Base-by-base conservation (phyloP, 208 protist genomes). In the Strigomonas oncopelti region DNA sequence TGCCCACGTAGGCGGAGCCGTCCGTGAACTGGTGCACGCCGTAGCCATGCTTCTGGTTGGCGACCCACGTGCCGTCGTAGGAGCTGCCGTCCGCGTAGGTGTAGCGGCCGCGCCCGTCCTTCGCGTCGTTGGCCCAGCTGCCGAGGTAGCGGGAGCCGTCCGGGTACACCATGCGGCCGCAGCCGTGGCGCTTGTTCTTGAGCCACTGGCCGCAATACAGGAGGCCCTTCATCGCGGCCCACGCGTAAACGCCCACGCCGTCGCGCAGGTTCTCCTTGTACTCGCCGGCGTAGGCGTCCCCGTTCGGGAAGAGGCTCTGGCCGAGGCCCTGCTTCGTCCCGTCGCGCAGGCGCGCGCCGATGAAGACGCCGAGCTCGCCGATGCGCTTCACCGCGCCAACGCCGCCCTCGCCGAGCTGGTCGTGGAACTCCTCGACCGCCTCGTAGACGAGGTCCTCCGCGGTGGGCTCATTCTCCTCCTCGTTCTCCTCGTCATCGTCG, bases 291-390 rank as follows among this genome's bases (percentile, higher is more conserved):
- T 96, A 91, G 22, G 76, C 74, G 58, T 91, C 86, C 0, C 85
- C 87, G 62, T 93, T 91, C 1, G 85, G 80, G 74, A 93, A 97
- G 16, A 74, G 83, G 28, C 72, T 88, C 71, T 93, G 85, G 1
- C 91, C 91, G 27, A 96, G 82, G 28, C 91, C 91, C 34, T 91
- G 72, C 67, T 96, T 96, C n/a, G 85, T 92, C n/a, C 85, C 83
- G 71, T 91, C 81, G 1, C 75, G 67, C 59, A 81, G 63, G 4
- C 88, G 82, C 1, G 81, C 68, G 16, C 91, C 91, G n/a, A 81
- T 27, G 68, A 89, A 96, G 1, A 94, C 74, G 54, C 91, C 91
- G n/a, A 96, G 80, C 80, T 96, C 91, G 51, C 91, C 91, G 61
- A 96, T 88, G 45, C 81, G 82, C 76, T 92, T 92, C 24, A 96